Evolutionary conservation across 139 green algal genomes (phyloP), one percentile per base, ranked within the genome.

Genomic region (Asterochloris sp.): DNA sequence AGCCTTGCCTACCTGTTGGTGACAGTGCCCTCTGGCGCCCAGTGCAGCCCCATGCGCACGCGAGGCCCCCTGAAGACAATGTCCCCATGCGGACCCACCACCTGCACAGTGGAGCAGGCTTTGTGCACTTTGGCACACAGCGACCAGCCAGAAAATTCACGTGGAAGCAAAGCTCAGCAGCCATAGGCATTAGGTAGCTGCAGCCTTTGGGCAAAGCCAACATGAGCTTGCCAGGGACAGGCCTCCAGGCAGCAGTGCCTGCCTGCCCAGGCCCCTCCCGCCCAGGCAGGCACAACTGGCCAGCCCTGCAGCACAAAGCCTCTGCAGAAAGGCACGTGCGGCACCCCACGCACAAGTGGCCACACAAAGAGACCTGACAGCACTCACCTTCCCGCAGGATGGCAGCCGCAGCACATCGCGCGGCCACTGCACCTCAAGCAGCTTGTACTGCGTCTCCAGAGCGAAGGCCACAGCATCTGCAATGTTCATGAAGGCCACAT

Each of bases 31-130:
- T 93, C 87, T 6, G 76, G 80, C 13, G 93, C 93, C 88, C 89
- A 97, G 88, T 97, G 94, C 24, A 96, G 85, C 62, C 91, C 94
- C 92, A 97, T 97, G 64, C 94, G 91, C 68, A 97, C 88, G 26
- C 94, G 92, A 0, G 94, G 94, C 4, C 94, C 94, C 73, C 86
- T 81, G 79, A 87, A 91, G 12, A 82, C 61, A 64, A 85, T 60
- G 23, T 85, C 74, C 0, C 85, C 85, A 19, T 83, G 76, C n/a
- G 76, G 38, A 77, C 67, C 71, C 61, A 77, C 64, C 78, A 69
- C 82, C 38, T 79, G 27, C 69, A 61, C 8, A 54, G 38, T 54
- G 2, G 38, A 2, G 6, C 38, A 54, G 38, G 4, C 38, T 10
- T 6, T 54, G 38, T 54, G 38, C 38, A 54, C 38, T 54, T 6